A percentile compares a stretch with the other conserved stretches of the same genome.
Conservation (phyloP, 371 early-diverging fungal genomes). For the Mortierella sp. region DNA sequence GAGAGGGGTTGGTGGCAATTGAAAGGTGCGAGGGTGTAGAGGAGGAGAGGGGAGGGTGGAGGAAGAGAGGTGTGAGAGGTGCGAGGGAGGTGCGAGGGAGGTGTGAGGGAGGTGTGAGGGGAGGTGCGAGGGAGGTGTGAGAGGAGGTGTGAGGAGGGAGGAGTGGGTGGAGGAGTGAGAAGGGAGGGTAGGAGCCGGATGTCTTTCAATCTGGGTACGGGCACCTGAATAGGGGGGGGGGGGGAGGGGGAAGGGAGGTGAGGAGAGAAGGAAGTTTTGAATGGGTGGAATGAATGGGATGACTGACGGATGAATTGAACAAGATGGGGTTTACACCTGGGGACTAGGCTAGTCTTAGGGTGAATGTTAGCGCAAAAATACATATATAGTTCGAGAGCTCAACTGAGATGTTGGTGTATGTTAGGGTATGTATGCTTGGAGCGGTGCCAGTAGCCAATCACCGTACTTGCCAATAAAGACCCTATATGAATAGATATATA, state of each 20-base stretch:
- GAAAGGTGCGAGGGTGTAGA: background rate
- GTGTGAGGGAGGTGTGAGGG: background rate
- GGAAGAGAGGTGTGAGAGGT: background rate
- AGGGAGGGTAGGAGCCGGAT: slow-evolving; percentile 41
- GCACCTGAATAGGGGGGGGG: slow-evolving; percentile 13
- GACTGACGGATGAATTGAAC: background rate
- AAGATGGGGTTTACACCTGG: no score
- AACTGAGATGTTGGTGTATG: no score
- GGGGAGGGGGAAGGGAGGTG: background rate
- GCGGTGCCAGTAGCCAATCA: background rate
- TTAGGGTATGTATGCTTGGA: background rate
- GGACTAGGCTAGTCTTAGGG: no score
- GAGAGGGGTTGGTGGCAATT: no score
- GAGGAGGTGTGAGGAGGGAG: background rate
- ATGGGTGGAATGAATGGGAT: background rate
- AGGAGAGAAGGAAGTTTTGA: background rate
- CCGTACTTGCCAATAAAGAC: no score
- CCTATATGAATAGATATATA: no score
- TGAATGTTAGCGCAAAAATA: background rate
- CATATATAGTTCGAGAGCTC: background rate
- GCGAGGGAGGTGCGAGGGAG: background rate
- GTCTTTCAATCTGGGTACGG: slow-evolving; percentile 53
- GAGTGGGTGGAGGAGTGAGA: background rate
- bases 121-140: background rate
- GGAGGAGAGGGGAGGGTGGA: background rate